A percentile compares a stretch with the other conserved stretches of the same genome.
Evolutionary conservation across 306 rosid genomes (phyloP).

Genomic region (Corylus avellana): DNA sequence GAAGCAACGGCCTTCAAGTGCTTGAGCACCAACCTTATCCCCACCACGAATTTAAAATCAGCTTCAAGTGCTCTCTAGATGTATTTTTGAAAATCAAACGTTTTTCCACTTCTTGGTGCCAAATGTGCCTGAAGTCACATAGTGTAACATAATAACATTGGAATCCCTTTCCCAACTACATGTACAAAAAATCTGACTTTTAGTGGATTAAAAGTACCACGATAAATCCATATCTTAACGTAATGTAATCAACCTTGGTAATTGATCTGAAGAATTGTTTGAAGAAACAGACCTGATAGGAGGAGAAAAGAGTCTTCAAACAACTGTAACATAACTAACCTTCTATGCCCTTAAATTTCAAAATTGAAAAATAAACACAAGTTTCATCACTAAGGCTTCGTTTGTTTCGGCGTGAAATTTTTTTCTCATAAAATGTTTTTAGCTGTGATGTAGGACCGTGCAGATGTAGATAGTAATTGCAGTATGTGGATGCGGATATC

Average conservation of each 20-base stretch:
- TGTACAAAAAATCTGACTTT: too few species aligned
- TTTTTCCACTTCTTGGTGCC: slow-evolving; percentile 52
- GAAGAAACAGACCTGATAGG: slow-evolving; percentile 71
- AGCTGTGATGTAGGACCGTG: too few species aligned
- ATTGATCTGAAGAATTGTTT: slow-evolving; percentile 78
- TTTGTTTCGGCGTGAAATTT: too few species aligned
- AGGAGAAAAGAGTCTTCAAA: slow-evolving; percentile 2
- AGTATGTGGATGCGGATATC: too few species aligned
- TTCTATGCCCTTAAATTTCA: background rate
- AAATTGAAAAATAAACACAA: background rate
- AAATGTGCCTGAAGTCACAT: slow-evolving; percentile 71
- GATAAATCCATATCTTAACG: slow-evolving; percentile 84
- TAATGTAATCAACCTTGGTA: slow-evolving; percentile 65
- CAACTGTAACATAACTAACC: background rate
- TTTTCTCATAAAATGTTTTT: too few species aligned
- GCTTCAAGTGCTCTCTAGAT: slow-evolving; percentile 75
- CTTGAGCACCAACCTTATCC: slow-evolving; percentile 57
- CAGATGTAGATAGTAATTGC: too few species aligned
- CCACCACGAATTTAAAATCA: slow-evolving; percentile 81
- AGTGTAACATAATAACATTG: background rate
- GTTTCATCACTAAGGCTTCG: too few species aligned
- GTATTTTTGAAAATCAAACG: slow-evolving; percentile 75
- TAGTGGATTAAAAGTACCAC: slow-evolving; percentile 41
- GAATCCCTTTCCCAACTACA: too few species aligned
- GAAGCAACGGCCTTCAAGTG: background rate